phyloP scores from a whole-genome alignment of 1,139 yeast genomes.

The Chernovozyma sophiae-reginae region DNA sequence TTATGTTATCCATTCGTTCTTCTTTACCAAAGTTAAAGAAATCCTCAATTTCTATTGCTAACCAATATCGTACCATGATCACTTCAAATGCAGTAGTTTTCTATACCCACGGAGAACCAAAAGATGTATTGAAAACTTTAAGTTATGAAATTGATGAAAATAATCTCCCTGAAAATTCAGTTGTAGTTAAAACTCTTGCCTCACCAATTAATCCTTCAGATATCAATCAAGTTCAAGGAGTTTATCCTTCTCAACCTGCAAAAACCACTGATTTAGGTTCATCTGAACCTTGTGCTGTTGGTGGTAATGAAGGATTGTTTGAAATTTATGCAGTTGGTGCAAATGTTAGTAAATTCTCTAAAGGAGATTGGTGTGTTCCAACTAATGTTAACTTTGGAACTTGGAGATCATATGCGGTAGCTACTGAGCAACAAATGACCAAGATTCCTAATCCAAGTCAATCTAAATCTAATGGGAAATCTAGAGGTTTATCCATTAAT shows the following conservation, averaged over 20 bases:
- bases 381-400: constrained; percentile 81
- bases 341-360: constrained; percentile 40
- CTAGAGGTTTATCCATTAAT: constrained; percentile 41
- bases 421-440: constrained; percentile 47
- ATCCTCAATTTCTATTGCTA: neutral
- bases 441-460: constrained; percentile 46
- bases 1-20: neutral
- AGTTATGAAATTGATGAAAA: constrained; percentile 47
- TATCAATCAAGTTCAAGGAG: constrained; percentile 38
- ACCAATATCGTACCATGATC: constrained; percentile 32
- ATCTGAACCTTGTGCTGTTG: constrained; percentile 30
- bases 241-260: constrained; percentile 37
- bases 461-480: constrained; percentile 29
- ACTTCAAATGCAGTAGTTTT: constrained; percentile 59
- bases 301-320: constrained; percentile 80
- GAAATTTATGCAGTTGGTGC: constrained; percentile 74
- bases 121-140: constrained; percentile 51
- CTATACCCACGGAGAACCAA: constrained; percentile 57
- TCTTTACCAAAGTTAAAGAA: neutral
- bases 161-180: constrained; percentile 36
- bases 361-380: constrained; percentile 95
- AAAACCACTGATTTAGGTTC: constrained; percentile 30
- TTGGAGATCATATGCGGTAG: constrained; percentile 82
- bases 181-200: constrained; percentile 64
- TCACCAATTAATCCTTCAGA: constrained; percentile 67